Evolutionary conservation across 805 yeast genomes (phyloP).

Genomic region (Myxozyma neglecta): DNA sequence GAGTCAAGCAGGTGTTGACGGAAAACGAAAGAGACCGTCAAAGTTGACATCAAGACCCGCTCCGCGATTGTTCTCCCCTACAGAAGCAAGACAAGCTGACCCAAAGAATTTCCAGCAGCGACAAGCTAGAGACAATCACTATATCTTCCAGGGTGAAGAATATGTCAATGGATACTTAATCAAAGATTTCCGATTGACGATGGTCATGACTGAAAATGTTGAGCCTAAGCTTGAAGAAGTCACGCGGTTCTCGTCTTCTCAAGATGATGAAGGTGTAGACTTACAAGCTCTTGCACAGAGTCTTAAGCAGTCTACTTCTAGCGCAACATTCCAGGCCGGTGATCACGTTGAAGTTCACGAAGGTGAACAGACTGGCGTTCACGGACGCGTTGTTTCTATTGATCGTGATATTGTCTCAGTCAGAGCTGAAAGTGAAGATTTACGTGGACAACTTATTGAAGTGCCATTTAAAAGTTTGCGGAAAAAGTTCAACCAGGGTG

Average conservation of each 20-base stretch:
- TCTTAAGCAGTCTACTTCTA: constrained; percentile 61
- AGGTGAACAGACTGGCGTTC: constrained; percentile 91
- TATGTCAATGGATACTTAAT: constrained; percentile 83
- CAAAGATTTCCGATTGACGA: constrained; percentile 83
- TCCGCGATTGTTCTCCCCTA: constrained; percentile 81
- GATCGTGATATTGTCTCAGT: constrained; percentile 62
- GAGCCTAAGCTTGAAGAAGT: constrained; percentile 83
- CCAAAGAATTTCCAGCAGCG: constrained; percentile 55
- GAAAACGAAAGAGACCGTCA: constrained; percentile 51
- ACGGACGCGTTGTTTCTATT: constrained; percentile 73
- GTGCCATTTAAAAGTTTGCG: constrained; percentile 80
- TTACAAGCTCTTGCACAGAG: constrained; percentile 81
- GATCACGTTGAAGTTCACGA: constrained; percentile 87
- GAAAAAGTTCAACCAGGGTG: constrained; percentile 50
- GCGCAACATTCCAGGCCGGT: constrained; percentile 79
- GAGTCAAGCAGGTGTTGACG: constrained; percentile 44
- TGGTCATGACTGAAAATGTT: constrained; percentile 72
- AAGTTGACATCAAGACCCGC: constrained; percentile 74
- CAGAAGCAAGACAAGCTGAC: constrained; percentile 85
- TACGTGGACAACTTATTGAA: constrained; percentile 63
- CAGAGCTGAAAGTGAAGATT: constrained; percentile 45
- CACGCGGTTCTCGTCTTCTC: constrained; percentile 68
- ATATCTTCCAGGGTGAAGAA: constrained; percentile 80
- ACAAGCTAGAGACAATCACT: constrained; percentile 59
- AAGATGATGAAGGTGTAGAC: constrained; percentile 81